phyloP scores from a whole-genome alignment of 1,284 basidiomycete genomes.

The Ustilago vetiveriae region DNA sequence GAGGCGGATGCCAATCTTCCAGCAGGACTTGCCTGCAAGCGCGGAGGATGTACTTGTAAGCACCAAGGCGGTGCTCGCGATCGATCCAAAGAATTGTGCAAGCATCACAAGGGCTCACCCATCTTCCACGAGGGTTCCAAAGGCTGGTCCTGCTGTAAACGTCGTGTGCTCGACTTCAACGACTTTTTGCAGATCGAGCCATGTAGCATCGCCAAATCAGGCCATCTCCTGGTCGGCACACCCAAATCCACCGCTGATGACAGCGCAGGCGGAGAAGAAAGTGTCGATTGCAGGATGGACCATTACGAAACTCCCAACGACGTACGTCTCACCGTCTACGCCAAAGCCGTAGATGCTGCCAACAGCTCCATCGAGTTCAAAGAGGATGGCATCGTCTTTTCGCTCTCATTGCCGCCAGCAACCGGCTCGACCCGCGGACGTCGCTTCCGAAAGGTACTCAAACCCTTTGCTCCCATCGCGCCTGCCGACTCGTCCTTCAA shows the following conservation, averaged over 20 bases:
- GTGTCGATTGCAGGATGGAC: constrained; percentile 59
- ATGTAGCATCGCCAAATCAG: constrained; percentile 53
- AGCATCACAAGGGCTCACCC: constrained; percentile 58
- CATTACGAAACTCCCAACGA: constrained; percentile 66
- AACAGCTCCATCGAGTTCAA: constrained; percentile 53
- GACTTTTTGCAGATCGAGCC: constrained; percentile 65
- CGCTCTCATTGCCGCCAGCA: constrained; percentile 52
- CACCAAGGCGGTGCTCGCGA: constrained; percentile 40
- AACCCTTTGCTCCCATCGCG: constrained; percentile 51
- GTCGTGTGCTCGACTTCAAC: constrained; percentile 63
- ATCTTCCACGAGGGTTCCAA: constrained; percentile 67
- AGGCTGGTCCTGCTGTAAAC: constrained; percentile 65
- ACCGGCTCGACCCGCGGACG: constrained; percentile 36
- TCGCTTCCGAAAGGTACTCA: constrained; percentile 50
- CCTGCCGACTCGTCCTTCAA: constrained; percentile 52
- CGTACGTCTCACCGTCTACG: constrained; percentile 62
- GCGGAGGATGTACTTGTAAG: constrained; percentile 46
- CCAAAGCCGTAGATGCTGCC: constrained; percentile 53
- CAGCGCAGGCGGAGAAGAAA: constrained; percentile 31
- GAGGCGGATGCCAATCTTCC: constrained; percentile 25
- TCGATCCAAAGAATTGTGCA: constrained; percentile 49
- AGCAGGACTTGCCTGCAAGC: constrained; percentile 47
- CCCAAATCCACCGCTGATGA: constrained; percentile 20
- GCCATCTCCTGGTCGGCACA: constrained; percentile 59
- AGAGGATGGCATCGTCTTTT: constrained; percentile 51